Base-by-base conservation (phyloP, 2,329 filamentous ascomycete species). In the Xylaria sp. region DNA sequence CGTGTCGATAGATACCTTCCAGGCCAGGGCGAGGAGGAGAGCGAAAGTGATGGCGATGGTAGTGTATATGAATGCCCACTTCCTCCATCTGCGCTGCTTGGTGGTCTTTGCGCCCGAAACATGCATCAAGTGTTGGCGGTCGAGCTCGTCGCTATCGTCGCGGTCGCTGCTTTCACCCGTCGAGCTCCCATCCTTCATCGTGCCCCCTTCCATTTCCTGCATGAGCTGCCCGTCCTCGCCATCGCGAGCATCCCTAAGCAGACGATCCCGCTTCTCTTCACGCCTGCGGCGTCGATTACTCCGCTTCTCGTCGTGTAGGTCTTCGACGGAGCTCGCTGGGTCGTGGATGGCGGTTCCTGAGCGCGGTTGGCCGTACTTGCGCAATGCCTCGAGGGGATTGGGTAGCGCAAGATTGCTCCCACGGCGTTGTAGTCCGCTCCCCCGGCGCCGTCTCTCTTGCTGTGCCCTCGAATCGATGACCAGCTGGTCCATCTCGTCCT, bases 141-240 rank as follows among this genome's bases (percentile, higher is more conserved):
- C 79, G 73, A 86, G 70, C 74, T 88, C 78, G 70, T 85, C 79
- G 79, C 88, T 81, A 74, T 85, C 78, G 66, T 88, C 80, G 66
- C 86, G 79, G 70, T 89, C 79, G 80, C 83, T 87, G 75, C 84
- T 88, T 0, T 85, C 82, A 35, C 85, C 86, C 0, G 86, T 87
- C 5, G 80, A 81, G 72, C 85, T 90, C 55, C 89, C 88, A 48
- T 89, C 87, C 63, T 83, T 87, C 71, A 90, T 84, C 2, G 83
- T 85, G 1, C 92, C 92, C 73, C 93, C 90, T 76, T 97, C 93
- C 90, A 75, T 75, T 58, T 75, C 72, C 86, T 88, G 93, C 88
- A 96, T 91, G 71, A 96, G 80, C 74, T 88, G 86, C 37, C 89
- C 88, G 67, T 91, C 87, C 72, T 92, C 90, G 57, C 87, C 87